Percentiles rank a stretch among this genome's conserved stretches.
These are phyloP conservation scores for Metschnikowia continentalis DNA, from an alignment of 805 yeast species.

Conservation along the genomic window DNA sequence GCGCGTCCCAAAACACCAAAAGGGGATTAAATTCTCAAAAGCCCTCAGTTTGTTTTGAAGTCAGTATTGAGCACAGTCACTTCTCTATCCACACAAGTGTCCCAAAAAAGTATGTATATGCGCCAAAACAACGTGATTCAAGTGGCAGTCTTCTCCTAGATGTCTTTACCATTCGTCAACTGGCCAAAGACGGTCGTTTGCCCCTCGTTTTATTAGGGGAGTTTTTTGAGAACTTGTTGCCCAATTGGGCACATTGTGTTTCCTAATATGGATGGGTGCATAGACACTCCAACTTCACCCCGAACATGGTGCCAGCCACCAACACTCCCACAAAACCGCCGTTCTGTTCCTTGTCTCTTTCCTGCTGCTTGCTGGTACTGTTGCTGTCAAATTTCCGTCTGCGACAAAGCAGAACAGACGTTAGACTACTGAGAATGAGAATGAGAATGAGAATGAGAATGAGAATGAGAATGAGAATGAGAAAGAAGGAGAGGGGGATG, in stretches of 20 bases:
- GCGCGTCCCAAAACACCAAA: constrained; percentile 18
- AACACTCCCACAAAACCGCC: neutral
- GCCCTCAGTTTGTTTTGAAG: constrained; percentile 16
- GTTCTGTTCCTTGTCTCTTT: no score
- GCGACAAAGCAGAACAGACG: no score
- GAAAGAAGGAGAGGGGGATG: no score
- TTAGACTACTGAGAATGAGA: no score
- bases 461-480: no score
- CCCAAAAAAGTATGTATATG: constrained; percentile 5
- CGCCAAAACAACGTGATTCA: no score
- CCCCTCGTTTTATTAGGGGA: neutral
- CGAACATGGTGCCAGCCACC: neutral
- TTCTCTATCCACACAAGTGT: neutral
- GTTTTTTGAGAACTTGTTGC: constrained; percentile 10
- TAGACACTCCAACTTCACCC: neutral
- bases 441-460: no score
- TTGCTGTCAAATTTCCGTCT: no score
- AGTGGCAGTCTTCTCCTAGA: neutral
- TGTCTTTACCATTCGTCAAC: no score
- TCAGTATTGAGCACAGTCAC: constrained; percentile 5
- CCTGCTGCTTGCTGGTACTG: neutral
- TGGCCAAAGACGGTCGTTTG: neutral
- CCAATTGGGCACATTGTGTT: constrained; percentile 20
- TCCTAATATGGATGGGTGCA: constrained; percentile 19
- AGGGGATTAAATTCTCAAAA: constrained; percentile 18